Conservation (phyloP, 2,329 filamentous ascomycete genomes). For the Oidium heveae region DNA sequence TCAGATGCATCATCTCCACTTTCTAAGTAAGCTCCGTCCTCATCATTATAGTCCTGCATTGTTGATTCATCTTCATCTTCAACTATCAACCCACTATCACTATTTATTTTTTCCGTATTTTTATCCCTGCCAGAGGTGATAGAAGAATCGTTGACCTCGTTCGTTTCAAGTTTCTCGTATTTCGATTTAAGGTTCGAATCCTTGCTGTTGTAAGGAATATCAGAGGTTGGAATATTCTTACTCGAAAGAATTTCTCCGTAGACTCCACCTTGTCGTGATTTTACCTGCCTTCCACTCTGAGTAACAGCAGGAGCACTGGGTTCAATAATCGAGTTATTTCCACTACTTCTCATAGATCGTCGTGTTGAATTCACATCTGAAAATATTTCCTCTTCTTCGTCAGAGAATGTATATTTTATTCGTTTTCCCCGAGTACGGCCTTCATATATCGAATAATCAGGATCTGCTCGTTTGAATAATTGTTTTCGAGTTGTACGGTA, state of each 20-base stretch:
- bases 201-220: slow-evolving; percentile 18
- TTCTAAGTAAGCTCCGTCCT: slow-evolving; percentile 36
- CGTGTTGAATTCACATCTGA: slow-evolving; percentile 35
- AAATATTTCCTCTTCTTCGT: slow-evolving; percentile 49
- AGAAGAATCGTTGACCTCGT: not conserved
- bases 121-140: slow-evolving; percentile 7
- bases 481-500: slow-evolving; percentile 54
- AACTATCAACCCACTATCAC: slow-evolving; percentile 20
- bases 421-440: slow-evolving; percentile 89
- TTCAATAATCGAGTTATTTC: slow-evolving; percentile 48
- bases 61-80: slow-evolving; percentile 41
- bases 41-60: slow-evolving; percentile 50
- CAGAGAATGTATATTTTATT: slow-evolving; percentile 87
- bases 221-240: slow-evolving; percentile 2
- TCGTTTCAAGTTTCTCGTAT: slow-evolving; percentile 7
- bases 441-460: slow-evolving; percentile 82
- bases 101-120: slow-evolving; percentile 21
- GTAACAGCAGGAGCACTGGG: slow-evolving; percentile 39
- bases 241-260: slow-evolving; percentile 30
- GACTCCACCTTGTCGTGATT: slow-evolving; percentile 28
- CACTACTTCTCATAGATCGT: slow-evolving; percentile 50
- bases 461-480: slow-evolving; percentile 65
- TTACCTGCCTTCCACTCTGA: slow-evolving; percentile 67
- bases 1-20: slow-evolving; percentile 31
- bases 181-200: slow-evolving; percentile 20